Evolutionary conservation across 2,329 filamentous ascomycete genomes (phyloP), one percentile per base, ranked within the genome.

Genomic region (Claviceps monticola): DNA sequence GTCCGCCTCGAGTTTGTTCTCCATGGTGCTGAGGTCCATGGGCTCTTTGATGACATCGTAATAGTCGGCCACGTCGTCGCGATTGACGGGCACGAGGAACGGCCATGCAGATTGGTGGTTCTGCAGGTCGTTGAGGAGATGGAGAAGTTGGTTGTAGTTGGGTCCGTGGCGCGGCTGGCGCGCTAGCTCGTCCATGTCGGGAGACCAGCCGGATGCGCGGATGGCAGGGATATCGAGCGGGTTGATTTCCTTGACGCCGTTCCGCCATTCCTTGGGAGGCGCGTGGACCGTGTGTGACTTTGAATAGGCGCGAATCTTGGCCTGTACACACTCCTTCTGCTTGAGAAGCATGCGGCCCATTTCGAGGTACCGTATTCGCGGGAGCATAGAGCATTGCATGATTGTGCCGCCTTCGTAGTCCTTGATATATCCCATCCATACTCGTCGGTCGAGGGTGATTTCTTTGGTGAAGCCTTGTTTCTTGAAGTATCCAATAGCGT

Each of bases 351-450:
- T 95, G 56, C 90, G 84, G 3, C 88, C 86, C 62, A 83, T 81
- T 67, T 98, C 91, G 5, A 98, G 82, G 68, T 98, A 98, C 48
- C 93, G 86, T 51, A 97, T 88, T 56, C 86, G 86, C 7, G 91
- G 91, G 19, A 98, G 78, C 93, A 98, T 97, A 50, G 86, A 88
- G 64, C 93, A 98, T 71, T 98, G 93, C 93, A 98, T 98, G 55
- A 98, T 95, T 0, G 93, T 98, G 53, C 93, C 93, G 53, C 93
- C 93, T 69, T 98, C 93, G 66, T 98, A 98, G 66, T 98, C 93
- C 66, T 98, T 98, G 73, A 98, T 98, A 62, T 97, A 98, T 2
- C 93, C 93, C 93, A 97, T 97, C 93, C 93, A 98, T 3, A 88
- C 83, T 2, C 84, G 82, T 61, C 83, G 86, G 54, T 93, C 86